Conservation (phyloP, 306 rosid genomes). For the Medicago ruthenica region DNA sequence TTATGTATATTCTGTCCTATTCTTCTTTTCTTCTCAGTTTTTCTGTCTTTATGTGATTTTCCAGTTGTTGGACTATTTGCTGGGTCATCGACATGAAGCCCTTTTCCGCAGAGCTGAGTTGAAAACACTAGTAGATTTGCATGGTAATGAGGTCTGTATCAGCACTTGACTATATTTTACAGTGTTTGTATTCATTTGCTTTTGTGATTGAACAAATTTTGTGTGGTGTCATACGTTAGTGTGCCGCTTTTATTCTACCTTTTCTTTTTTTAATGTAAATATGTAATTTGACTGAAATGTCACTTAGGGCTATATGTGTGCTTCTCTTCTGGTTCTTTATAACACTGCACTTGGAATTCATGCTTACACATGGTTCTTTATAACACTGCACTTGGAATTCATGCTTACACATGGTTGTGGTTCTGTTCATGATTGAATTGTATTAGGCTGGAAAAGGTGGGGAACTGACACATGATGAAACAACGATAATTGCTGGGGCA, state of each 20-base stretch:
- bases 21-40: constrained; percentile 17
- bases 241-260: constrained; percentile 15
- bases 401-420: constrained; percentile 32
- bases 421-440: constrained; percentile 43
- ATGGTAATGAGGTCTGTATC: constrained; percentile 90
- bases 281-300: constrained; percentile 8
- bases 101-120: constrained; percentile 96
- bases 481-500: constrained; percentile 97
- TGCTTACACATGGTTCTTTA: constrained; percentile 26
- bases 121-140: constrained; percentile 85
- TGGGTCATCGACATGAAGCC: constrained; percentile 85
- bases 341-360: constrained; percentile 6
- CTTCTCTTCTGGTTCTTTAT: constrained; percentile 31
- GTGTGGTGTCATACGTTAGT: constrained; percentile 12
- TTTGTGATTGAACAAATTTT: not conserved
- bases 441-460: constrained; percentile 98
- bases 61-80: constrained; percentile 82
- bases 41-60: constrained; percentile 47
- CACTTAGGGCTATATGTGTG: constrained; percentile 19
- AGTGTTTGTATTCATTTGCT: constrained; percentile 1
- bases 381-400: constrained; percentile 18
- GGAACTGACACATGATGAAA: constrained; percentile 96
- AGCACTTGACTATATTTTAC: constrained; percentile 9
- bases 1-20: constrained; percentile 7
- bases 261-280: constrained; percentile 27